A percentile compares a stretch with the other conserved stretches of the same genome.
These are phyloP conservation scores for Akanthomyces dipterigenus DNA, from an alignment of 2,329 filamentous ascomycete genomes.

Conservation along the genomic window DNA sequence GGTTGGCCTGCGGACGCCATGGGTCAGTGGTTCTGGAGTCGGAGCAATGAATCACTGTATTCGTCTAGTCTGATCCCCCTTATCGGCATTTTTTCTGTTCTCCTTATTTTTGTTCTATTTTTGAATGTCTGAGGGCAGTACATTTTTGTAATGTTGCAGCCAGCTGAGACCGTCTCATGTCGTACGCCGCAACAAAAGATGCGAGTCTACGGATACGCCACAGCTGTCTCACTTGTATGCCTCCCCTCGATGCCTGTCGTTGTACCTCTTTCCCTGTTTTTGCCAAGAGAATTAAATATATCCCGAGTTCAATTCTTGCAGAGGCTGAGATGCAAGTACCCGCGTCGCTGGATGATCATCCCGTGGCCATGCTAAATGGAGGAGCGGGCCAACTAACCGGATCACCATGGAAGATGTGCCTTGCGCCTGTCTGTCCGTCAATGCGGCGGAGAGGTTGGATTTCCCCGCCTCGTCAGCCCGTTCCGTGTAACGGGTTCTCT, in stretches of 20 bases:
- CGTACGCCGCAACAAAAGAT: too few species aligned
- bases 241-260: not conserved
- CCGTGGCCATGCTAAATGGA: not conserved
- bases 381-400: not conserved
- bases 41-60: too few species aligned
- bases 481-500: too few species aligned
- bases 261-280: not conserved
- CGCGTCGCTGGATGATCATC: not conserved
- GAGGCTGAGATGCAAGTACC: not conserved
- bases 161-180: too few species aligned
- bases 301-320: not conserved
- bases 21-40: not conserved
- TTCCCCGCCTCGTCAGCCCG: not conserved
- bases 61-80: too few species aligned
- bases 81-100: too few species aligned
- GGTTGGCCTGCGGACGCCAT: not conserved
- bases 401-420: not conserved
- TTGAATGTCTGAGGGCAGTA: too few species aligned
- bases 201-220: too few species aligned
- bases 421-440: not conserved
- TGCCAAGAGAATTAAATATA: too few species aligned
- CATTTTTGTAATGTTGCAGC: too few species aligned
- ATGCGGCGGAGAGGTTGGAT: not conserved
- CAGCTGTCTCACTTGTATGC: too few species aligned
- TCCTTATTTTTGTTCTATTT: too few species aligned